Percentiles rank a stretch among this genome's conserved stretches.
phyloP scores from a whole-genome alignment of 2,329 filamentous ascomycete genomes.

The Drechslerella dactyloides region DNA sequence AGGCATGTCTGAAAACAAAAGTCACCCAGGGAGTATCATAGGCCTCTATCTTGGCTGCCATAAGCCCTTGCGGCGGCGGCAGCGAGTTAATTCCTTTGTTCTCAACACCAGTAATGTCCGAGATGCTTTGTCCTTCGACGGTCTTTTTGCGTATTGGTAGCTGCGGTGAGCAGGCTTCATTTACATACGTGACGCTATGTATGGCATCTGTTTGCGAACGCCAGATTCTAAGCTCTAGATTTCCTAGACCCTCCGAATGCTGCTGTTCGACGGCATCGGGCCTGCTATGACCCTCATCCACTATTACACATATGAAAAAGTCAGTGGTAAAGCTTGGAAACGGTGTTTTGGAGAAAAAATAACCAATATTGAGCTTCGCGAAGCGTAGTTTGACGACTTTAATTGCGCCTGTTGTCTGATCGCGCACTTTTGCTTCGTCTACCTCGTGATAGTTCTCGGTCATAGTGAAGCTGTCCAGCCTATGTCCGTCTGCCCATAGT shows the following conservation, averaged over 20 bases:
- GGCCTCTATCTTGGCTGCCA: conserved; percentile 2
- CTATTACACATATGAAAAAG: not conserved
- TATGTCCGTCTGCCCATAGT: conserved; percentile 37
- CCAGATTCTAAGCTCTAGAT: conserved; percentile 14
- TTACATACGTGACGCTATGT: not conserved
- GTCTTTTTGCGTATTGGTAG: conserved; percentile 7
- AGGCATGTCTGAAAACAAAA: conserved; percentile 14
- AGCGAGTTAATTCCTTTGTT: not conserved
- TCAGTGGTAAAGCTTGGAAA: not conserved
- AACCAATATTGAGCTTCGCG: conserved; percentile 29
- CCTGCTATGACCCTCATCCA: conserved; percentile 3
- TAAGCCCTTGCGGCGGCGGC: not conserved
- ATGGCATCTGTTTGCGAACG: not conserved
- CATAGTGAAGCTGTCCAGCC: conserved; percentile 27
- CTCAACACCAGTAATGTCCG: conserved; percentile 14
- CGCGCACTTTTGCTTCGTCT: conserved; percentile 26
- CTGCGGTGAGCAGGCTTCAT: not conserved
- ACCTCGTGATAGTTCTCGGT: conserved; percentile 19
- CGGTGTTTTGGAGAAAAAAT: no score
- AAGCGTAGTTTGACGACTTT: conserved; percentile 31
- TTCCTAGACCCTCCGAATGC: conserved; percentile 18
- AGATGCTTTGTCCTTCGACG: conserved; percentile 4
- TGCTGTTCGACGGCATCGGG: not conserved
- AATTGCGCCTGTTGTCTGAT: conserved; percentile 4
- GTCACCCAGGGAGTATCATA: conserved; percentile 4